Evolutionary conservation across 371 early-diverging fungal genomes (phyloP), one percentile per base, ranked within the genome.

Genomic region (Mortierella sp.): DNA sequence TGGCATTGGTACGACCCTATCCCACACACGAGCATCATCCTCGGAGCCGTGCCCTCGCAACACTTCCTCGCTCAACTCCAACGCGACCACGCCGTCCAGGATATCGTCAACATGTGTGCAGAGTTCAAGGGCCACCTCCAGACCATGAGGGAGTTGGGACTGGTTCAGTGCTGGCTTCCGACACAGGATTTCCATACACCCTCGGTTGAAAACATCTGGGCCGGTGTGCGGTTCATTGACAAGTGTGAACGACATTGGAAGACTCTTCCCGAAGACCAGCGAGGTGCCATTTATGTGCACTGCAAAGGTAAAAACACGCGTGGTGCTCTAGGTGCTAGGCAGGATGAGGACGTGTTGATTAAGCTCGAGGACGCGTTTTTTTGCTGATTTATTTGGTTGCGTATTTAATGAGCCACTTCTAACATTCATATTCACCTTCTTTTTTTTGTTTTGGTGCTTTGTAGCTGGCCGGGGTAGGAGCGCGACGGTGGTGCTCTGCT

Each of bases 21-120:
- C 40, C 82, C 74, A 2, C 43, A 81, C 26, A 68, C 77, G 1
- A 41, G 41, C 22, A 29, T 77, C 29, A 68, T 81, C 71, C 65
- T 81, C 2, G 82, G 82, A n/a, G 82, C 82, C 4, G 74, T 81
- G 1, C 82, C 82, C 13, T 74, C 77, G 4, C 64, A 53, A 5
- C 69, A 77, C 9, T 65, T 67, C 9, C 69, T 81, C 22, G 43
- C 1, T 0, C 53, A 77, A 24, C 67, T 77, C 8, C 64, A 67
- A 19, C 70, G 34, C 8, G 45, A 67, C 7, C 24, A 77, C 6
- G 34, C 43, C 2, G 69, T 81, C 45, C 63, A 64, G 31, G 45
- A 71, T 41, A 65, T 81, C 14, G 64, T 81, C 65, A 81, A 81
- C 55, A 74, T 81, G 82, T 81, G 82, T 52, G 82, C 82, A 29